Percentiles rank a stretch among this genome's conserved stretches.
These are phyloP conservation scores for Talaromyces islandicus DNA, from an alignment of 2,329 filamentous ascomycete genomes.

Conservation along the genomic window DNA sequence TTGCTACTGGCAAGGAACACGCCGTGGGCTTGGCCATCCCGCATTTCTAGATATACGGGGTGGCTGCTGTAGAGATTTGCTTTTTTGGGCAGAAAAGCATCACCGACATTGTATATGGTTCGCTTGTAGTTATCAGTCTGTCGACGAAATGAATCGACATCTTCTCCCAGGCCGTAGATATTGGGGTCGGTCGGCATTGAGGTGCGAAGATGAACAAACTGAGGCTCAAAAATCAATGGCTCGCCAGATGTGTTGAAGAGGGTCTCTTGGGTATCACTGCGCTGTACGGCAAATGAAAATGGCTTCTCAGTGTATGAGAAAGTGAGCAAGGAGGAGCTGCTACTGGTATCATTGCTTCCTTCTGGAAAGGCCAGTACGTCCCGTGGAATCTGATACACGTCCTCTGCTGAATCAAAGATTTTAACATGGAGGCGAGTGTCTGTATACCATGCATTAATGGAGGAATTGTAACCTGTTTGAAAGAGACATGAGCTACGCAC, in stretches of 20 bases:
- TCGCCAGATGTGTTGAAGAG: constrained; percentile 65
- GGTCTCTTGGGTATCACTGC: constrained; percentile 24
- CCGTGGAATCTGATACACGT: constrained; percentile 69
- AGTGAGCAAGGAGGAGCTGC: constrained; percentile 40
- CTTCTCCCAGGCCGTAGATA: constrained; percentile 74
- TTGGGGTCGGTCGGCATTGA: constrained; percentile 62
- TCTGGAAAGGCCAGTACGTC: constrained; percentile 59
- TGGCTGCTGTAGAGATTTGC: constrained; percentile 68
- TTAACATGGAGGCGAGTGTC: constrained; percentile 65
- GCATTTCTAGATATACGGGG: constrained; percentile 69
- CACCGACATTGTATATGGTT: constrained; percentile 64
- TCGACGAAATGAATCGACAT: constrained; percentile 64
- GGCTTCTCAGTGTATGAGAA: constrained; percentile 53
- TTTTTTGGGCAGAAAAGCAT: constrained; percentile 54
- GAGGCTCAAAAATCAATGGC: constrained; percentile 66
- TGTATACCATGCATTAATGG: constrained; percentile 19
- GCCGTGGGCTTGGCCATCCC: constrained; percentile 53
- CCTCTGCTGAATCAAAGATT: constrained; percentile 62
- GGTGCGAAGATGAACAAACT: constrained; percentile 69
- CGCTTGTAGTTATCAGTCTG: constrained; percentile 64
- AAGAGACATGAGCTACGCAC: constrained; percentile 28
- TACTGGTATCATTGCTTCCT: constrained; percentile 40
- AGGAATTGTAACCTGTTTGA: background rate
- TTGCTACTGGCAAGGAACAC: constrained; percentile 69
- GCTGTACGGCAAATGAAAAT: constrained; percentile 60